Percentiles rank a stretch among this genome's conserved stretches.
These are phyloP conservation scores for Ganoderma sinense DNA, from an alignment of 1,284 basidiomycete genomes.

Conservation along the genomic window DNA sequence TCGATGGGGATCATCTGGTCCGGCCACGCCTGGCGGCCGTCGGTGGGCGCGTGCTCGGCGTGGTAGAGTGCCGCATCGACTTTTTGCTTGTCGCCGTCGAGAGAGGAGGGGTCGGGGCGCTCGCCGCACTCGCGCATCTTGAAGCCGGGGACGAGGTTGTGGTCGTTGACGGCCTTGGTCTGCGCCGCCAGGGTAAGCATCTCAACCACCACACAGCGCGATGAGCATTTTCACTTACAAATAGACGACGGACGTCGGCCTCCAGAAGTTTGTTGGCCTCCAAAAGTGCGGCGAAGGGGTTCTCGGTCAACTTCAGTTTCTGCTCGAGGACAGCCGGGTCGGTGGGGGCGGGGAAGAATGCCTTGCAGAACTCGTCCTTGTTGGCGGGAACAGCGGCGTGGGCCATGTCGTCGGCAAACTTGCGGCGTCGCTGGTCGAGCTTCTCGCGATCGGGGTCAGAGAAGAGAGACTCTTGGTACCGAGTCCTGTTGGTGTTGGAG, in stretches of 20 bases:
- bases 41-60: neutral
- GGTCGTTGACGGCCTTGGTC: neutral
- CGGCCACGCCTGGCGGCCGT: constrained; percentile 3
- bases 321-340: neutral
- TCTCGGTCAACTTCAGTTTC: neutral
- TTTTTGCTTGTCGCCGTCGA: constrained; percentile 12
- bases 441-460: neutral
- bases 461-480: neutral
- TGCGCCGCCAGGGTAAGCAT: neutral
- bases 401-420: constrained; percentile 1
- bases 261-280: neutral
- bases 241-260: neutral
- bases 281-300: neutral
- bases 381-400: neutral
- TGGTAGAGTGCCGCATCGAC: constrained; percentile 4
- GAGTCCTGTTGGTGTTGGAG: neutral
- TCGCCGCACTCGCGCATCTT: neutral
- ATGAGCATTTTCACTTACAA: neutral
- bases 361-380: neutral
- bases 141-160: neutral
- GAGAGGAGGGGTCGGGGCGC: neutral
- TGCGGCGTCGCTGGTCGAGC: neutral
- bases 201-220: neutral
- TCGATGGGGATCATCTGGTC: constrained; percentile 13
- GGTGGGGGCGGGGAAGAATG: neutral